A percentile compares a stretch with the other conserved stretches of the same genome.
phyloP scores from a whole-genome alignment of 352 stramenopile species.

The Discostella stelligera region DNA sequence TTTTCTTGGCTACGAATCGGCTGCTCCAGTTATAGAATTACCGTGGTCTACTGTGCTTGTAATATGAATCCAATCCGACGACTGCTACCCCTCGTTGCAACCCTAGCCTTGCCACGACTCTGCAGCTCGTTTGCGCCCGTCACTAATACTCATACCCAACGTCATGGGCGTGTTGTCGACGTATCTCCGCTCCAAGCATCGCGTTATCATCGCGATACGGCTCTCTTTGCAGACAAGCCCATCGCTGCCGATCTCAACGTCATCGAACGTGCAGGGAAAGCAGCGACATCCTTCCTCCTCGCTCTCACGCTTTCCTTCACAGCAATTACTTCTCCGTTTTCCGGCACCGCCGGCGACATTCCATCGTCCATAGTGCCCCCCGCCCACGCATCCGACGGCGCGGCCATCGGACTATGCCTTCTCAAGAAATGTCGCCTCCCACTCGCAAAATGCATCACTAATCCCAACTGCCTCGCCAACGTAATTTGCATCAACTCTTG shows the following conservation, averaged over 20 bases:
- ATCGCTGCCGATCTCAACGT: neutral
- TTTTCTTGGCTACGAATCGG: no score
- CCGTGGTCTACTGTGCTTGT: no score
- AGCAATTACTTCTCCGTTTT: slow-evolving; percentile 27
- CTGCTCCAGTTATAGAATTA: no score
- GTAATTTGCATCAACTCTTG: slow-evolving; percentile 86
- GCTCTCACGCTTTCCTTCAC: slow-evolving; percentile 42
- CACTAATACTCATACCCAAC: no score
- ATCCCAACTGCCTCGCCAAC: slow-evolving; percentile 86
- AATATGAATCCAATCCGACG: no score
- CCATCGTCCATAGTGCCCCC: slow-evolving; percentile 33
- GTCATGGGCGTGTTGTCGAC: no score
- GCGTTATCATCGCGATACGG: neutral
- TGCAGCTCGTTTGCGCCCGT: no score
- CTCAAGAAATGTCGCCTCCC: slow-evolving; percentile 77
- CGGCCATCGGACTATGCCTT: slow-evolving; percentile 69
- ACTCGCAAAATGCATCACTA: slow-evolving; percentile 83
- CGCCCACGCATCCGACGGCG: slow-evolving; percentile 60
- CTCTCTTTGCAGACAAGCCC: slow-evolving; percentile 20
- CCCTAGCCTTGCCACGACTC: no score
- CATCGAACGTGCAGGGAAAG: slow-evolving; percentile 34
- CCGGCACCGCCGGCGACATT: neutral
- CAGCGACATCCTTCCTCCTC: slow-evolving; percentile 33
- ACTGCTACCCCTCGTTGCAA: no score
- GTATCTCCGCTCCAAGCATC: neutral